Evolutionary conservation across 768 basidiomycete species (phyloP).

Genomic region (Kondoa subrosea): DNA sequence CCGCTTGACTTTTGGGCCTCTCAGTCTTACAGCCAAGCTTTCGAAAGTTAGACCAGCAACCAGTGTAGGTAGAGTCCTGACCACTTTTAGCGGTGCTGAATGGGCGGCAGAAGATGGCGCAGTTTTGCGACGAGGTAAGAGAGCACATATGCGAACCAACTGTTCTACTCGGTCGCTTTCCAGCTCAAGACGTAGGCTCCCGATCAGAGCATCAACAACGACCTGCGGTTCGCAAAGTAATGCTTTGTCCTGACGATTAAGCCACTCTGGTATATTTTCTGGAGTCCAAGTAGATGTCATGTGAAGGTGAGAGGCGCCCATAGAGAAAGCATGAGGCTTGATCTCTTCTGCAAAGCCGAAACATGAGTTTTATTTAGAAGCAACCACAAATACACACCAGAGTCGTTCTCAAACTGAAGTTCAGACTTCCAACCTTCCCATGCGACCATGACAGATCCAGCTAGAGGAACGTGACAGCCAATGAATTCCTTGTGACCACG

Average conservation of each 20-base stretch:
- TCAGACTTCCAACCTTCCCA: too few species aligned
- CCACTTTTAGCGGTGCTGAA: too few species aligned
- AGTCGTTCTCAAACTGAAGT: too few species aligned
- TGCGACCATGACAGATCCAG: too few species aligned
- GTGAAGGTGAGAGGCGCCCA: not conserved
- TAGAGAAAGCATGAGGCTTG: not conserved
- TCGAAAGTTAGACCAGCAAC: not conserved
- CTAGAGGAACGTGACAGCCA: too few species aligned
- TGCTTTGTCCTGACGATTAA: not conserved
- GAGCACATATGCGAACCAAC: not conserved
- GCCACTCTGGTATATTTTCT: not conserved
- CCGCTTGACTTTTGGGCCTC: not conserved
- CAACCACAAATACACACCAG: too few species aligned
- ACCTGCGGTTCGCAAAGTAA: not conserved
- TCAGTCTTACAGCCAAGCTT: not conserved
- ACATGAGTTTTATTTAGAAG: too few species aligned
- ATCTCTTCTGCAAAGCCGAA: too few species aligned
- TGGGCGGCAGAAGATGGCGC: too few species aligned
- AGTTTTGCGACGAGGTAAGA: not conserved
- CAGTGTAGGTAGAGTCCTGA: not conserved
- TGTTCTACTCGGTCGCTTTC: not conserved
- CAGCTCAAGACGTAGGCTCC: not conserved
- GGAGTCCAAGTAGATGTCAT: not conserved
- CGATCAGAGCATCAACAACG: not conserved
- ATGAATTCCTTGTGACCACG: too few species aligned